Evolutionary conservation across 768 basidiomycete species (phyloP).

Genomic region (Kwoniella shandongensis): DNA sequence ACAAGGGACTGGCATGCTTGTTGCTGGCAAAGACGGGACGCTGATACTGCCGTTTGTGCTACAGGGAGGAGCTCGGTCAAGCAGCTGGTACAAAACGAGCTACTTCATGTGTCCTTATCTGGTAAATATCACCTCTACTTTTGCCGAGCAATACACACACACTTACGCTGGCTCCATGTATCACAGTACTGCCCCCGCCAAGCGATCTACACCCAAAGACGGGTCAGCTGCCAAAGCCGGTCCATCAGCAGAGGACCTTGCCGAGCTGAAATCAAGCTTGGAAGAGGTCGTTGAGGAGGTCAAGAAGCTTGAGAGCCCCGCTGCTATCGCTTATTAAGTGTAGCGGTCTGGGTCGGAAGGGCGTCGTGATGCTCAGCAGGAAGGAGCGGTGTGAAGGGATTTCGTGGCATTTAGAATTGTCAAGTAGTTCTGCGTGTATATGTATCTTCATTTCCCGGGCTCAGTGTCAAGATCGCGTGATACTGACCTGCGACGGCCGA

Average conservation of each 20-base stretch:
- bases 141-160: background rate
- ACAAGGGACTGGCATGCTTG: background rate
- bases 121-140: slow-evolving; percentile 26
- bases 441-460: background rate
- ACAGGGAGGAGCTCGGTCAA: slow-evolving; percentile 80
- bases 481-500: too few relatives aligned
- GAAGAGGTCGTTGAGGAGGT: slow-evolving; percentile 85
- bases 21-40: background rate
- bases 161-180: too few relatives aligned
- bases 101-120: slow-evolving; percentile 95
- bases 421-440: background rate
- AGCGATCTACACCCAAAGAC: slow-evolving; percentile 43
- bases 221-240: slow-evolving; percentile 41
- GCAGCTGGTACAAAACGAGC: slow-evolving; percentile 97
- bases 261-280: slow-evolving; percentile 83
- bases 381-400: too few relatives aligned
- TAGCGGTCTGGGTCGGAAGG: background rate
- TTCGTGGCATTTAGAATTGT: background rate
- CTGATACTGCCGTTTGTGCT: background rate
- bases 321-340: slow-evolving; percentile 26
- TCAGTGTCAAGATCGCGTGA: too few relatives aligned
- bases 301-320: slow-evolving; percentile 55
- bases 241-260: slow-evolving; percentile 58
- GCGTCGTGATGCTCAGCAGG: too few relatives aligned
- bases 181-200: slow-evolving; percentile 43